Percentiles rank a stretch among this genome's conserved stretches.
Conservation (phyloP, 495 filamentous ascomycete genomes). For the Viridothelium virens region DNA sequence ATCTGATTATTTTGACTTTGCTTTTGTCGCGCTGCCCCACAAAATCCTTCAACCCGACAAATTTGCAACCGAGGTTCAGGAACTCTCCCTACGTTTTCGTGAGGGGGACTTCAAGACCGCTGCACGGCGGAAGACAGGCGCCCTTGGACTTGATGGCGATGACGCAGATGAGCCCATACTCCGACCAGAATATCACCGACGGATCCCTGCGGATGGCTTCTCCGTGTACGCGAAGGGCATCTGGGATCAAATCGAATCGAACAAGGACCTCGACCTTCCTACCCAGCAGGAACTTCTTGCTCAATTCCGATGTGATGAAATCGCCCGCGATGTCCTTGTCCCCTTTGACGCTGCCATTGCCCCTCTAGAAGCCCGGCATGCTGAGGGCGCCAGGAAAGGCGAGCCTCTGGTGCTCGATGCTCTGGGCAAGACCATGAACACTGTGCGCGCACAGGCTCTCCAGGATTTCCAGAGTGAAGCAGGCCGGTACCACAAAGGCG, state of each 20-base stretch:
- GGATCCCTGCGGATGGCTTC: constrained; percentile 94
- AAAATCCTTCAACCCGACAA: constrained; percentile 94
- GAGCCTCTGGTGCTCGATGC: constrained; percentile 63
- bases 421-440: constrained; percentile 66
- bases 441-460: constrained; percentile 62
- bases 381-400: constrained; percentile 61
- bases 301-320: constrained; percentile 97
- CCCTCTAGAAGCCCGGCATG: constrained; percentile 81
- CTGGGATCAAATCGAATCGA: constrained; percentile 97
- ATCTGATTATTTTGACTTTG: constrained; percentile 96
- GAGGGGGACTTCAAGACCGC: constrained; percentile 57
- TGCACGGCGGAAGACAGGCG: constrained; percentile 21
- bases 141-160: constrained; percentile 41
- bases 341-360: constrained; percentile 72
- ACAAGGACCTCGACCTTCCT: constrained; percentile 94
- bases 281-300: constrained; percentile 95
- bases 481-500: constrained; percentile 90
- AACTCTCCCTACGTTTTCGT: constrained; percentile 71
- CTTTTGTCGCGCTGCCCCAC: constrained; percentile 90
- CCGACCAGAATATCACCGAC: constrained; percentile 85
- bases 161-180: constrained; percentile 72
- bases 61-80: constrained; percentile 72
- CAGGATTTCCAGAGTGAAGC: constrained; percentile 83
- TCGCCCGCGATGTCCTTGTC: constrained; percentile 73
- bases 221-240: constrained; percentile 85